A percentile compares a stretch with the other conserved stretches of the same genome.
Conservation (phyloP, 331 rosid genomes). For the Spiraea crenata region DNA sequence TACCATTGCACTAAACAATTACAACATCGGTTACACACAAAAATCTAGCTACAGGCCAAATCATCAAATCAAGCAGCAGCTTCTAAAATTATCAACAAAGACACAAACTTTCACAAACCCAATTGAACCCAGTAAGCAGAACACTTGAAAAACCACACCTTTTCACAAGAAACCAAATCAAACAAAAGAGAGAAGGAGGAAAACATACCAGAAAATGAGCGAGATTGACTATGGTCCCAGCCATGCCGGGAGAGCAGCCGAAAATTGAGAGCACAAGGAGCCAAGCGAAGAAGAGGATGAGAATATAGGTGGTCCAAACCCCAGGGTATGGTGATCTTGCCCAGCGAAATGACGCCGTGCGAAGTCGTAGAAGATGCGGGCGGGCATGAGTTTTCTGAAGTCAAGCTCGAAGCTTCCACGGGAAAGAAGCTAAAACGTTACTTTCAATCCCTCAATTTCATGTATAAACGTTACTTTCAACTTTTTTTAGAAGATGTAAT, state of each 20-base stretch:
- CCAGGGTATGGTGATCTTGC: slow-evolving; percentile 51
- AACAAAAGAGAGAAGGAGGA: not conserved
- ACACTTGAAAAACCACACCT: not conserved
- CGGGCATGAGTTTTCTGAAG: no score
- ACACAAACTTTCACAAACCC: not conserved
- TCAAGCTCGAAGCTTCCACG: no score
- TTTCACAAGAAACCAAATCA: not conserved
- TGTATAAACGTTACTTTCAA: no score
- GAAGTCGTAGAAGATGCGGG: no score
- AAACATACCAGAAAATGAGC: slow-evolving; percentile 44
- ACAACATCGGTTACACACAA: not conserved
- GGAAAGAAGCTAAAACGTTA: no score
- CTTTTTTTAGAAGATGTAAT: no score
- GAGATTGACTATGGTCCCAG: no score
- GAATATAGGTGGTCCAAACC: slow-evolving; percentile 96
- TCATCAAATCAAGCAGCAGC: slow-evolving; percentile 8
- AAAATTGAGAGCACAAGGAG: slow-evolving; percentile 76
- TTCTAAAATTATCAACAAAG: not conserved
- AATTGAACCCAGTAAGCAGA: slow-evolving; percentile 10
- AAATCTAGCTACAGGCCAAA: not conserved
- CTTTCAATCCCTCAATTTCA: no score
- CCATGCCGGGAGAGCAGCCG: slow-evolving; percentile 91
- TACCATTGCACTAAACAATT: not conserved
- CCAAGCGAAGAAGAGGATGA: slow-evolving; percentile 85
- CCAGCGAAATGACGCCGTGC: no score